phyloP scores from a whole-genome alignment of 495 filamentous ascomycete species.

The Penicilliopsis zonata region DNA sequence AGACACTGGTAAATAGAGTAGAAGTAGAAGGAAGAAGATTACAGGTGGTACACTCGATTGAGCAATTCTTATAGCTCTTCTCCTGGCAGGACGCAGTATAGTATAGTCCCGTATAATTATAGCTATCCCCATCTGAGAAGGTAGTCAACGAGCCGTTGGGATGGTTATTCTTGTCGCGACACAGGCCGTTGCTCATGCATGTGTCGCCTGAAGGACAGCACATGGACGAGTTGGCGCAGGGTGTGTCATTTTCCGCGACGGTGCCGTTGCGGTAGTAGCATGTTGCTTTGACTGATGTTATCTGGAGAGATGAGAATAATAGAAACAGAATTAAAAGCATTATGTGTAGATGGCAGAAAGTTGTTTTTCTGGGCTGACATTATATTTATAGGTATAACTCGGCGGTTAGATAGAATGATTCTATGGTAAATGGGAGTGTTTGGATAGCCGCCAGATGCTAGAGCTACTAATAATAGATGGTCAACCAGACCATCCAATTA shows the following conservation, averaged over 20 bases:
- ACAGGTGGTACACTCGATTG: background rate
- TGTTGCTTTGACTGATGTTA: slow-evolving; percentile 1
- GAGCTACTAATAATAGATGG: no score
- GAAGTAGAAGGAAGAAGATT: background rate
- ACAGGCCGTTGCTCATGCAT: slow-evolving; percentile 1
- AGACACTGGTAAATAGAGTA: no score
- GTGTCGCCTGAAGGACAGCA: slow-evolving; percentile 1
- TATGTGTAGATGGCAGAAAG: no score
- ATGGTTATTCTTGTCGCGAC: slow-evolving; percentile 2
- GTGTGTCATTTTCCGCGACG: slow-evolving; percentile 1
- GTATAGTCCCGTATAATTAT: slow-evolving; percentile 2
- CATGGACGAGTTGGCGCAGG: slow-evolving; percentile 1
- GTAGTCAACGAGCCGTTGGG: slow-evolving; percentile 1
- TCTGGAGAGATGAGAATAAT: no score
- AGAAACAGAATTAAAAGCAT: no score
- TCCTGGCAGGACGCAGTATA: background rate
- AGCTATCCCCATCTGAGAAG: background rate
- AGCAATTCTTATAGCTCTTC: background rate
- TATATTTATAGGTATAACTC: no score
- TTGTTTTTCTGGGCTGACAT: no score
- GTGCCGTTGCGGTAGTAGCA: slow-evolving; percentile 3
- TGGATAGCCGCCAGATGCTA: no score
- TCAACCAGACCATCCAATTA: no score
- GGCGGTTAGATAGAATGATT: no score
- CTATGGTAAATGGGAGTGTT: no score